Base-by-base conservation (phyloP, 2,329 filamentous ascomycete genomes). In the Penicillium sp. region DNA sequence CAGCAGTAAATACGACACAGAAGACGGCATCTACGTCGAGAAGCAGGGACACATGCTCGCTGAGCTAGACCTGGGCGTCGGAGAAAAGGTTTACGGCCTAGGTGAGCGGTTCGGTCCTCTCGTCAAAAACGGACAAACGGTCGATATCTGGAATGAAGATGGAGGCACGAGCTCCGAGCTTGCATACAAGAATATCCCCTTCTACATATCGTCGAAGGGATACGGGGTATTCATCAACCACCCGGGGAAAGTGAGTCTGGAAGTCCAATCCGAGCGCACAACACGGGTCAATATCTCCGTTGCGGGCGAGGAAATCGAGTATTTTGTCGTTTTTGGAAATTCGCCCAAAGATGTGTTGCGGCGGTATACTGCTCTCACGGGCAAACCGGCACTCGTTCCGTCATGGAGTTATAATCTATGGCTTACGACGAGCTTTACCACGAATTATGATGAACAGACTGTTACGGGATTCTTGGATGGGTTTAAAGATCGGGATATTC, bases 221-320 rank as follows among this genome's bases (percentile, higher is more conserved):
- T 92, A 91, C 66, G 89, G 89, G 17, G 77, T 91, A 26, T 91
- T 91, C 65, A 83, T 91, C 52, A 88, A 91, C 65, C 83, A 84
- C 5, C 79, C 87, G 0, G 87, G 87, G 18, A 81, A 80, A 39
- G 83, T 91, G 5, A 87, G 89, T 50, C 75, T 91, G 8, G 88
- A 91, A 67, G 79, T 91, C 52, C 87, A 88, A 3, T 89, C 85
- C 58, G 88, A 91, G 73, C 76, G 88, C n/a, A 85, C 83, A 53
- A 86, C 81, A 34, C 79, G 88, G 45, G 80, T 90, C 3, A 88
- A 91, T 71, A 85, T 86, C 1, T 84, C 82, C 39, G 80, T 91
- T 4, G 78, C 86, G 57, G 85, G 84, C 0, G 87, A 91, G 70
- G 76, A 86, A 12, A 67, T 91, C 44, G 88, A 89, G 71, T 89